Percentiles rank a stretch among this genome's conserved stretches.
phyloP scores from a whole-genome alignment of 208 protist genomes.

The Crithidia brevicula region DNA sequence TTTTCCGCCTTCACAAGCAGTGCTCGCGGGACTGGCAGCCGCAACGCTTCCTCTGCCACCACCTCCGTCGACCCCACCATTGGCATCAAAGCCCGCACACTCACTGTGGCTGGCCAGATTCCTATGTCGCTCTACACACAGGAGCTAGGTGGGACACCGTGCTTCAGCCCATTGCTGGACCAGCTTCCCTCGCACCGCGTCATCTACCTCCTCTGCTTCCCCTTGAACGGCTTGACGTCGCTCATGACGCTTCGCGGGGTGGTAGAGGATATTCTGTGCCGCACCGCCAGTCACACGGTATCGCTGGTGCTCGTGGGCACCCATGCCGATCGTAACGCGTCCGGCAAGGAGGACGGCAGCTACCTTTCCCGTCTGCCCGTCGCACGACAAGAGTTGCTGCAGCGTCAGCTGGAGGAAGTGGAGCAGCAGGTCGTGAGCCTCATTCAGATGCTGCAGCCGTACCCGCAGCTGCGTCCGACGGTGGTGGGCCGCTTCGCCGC shows the following conservation, averaged over 20 bases:
- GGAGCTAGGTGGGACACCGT: constrained; percentile 69
- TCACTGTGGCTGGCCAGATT: constrained; percentile 23
- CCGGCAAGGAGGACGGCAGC: constrained; percentile 10
- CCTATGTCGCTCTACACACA: constrained; percentile 52
- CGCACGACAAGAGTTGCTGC: constrained; percentile 28
- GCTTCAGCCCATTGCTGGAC: constrained; percentile 68
- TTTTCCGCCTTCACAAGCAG: constrained; percentile 45
- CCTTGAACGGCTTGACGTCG: constrained; percentile 39
- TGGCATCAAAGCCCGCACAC: constrained; percentile 26
- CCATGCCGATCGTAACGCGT: constrained; percentile 30
- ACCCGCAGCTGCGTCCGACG: constrained; percentile 57
- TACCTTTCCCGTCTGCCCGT: constrained; percentile 14
- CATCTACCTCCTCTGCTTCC: constrained; percentile 81
- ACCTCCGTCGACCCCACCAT: constrained; percentile 25
- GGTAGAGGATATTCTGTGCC: constrained; percentile 77
- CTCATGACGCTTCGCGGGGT: constrained; percentile 49
- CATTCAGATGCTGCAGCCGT: constrained; percentile 68
- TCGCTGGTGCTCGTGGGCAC: constrained; percentile 49
- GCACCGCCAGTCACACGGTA: constrained; percentile 54
- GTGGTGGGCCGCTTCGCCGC: constrained; percentile 76
- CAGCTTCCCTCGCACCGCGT: constrained; percentile 67
- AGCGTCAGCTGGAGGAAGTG: constrained; percentile 47
- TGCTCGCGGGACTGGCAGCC: background rate
- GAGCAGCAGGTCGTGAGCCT: constrained; percentile 71
- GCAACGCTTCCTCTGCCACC: background rate